Evolutionary conservation across 768 basidiomycete genomes (phyloP), one percentile per base, ranked within the genome.

Genomic region (Dentipellis sp.): DNA sequence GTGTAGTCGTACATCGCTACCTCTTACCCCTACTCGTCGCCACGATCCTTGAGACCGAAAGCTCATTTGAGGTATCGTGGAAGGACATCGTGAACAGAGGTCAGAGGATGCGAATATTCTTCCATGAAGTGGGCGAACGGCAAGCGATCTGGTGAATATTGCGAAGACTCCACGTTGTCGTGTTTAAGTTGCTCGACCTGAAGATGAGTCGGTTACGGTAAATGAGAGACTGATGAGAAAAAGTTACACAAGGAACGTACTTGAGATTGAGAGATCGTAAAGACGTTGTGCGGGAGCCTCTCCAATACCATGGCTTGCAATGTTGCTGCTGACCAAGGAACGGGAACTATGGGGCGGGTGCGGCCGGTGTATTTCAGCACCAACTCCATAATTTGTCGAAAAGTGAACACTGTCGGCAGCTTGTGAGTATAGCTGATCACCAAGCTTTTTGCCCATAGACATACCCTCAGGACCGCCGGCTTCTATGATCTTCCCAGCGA

Each of bases 241-340:
- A 34, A 49, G 19, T 19, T 6, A 23, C 9, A 14, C 34, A 1
- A 21, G 40, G 37, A 45, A 53, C 65, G n/a, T 59, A 86, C 88
- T 75, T 90, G 87, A 58, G 79, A 78, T 36, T 79, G 74, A 12
- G 88, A 88, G 16, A 90, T 62, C 0, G 88, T 88, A 59, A 89
- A 83, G 17, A 86, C 60, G 56, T 79, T 85, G 16, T 71, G 65
- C 0, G 87, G 88, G 10, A 89, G 69, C 55, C 68, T 73, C 68
- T 89, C 86, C 52, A 88, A 64, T 38, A 90, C 63, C 21, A 73
- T 72, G 3, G 79, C 88, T 69, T 89, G 86, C n/a, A 85, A 56
- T 60, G 71, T 75, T 3, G 88, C 87, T 23, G 87, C 55, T 38
- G 71, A 67, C 66, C 78, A 87, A 0, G 88, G 88, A 5, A 89